phyloP scores from a whole-genome alignment of 805 yeast species.

The Ogataea sp. region DNA sequence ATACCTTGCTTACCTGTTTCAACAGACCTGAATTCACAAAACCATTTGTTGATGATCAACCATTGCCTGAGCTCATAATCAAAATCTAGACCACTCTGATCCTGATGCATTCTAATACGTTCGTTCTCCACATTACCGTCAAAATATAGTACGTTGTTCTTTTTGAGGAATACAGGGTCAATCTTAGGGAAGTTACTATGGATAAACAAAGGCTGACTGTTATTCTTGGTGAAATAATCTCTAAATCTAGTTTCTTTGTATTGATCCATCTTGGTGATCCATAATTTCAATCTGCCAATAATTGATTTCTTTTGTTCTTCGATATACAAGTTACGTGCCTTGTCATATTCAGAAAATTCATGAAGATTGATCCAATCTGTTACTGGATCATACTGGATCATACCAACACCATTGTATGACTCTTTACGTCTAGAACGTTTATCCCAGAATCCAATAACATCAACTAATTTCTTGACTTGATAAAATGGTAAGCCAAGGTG shows the following conservation, averaged over 20 bases:
- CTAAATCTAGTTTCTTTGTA: slow-evolving; percentile 10
- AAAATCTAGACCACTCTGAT: slow-evolving; percentile 25
- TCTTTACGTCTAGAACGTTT: slow-evolving; percentile 6
- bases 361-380: slow-evolving; percentile 25
- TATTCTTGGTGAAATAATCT: slow-evolving; percentile 15
- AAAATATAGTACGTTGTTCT: slow-evolving; percentile 25
- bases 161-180: slow-evolving; percentile 33
- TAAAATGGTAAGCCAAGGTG: slow-evolving; percentile 34
- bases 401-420: slow-evolving; percentile 42
- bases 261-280: slow-evolving; percentile 8
- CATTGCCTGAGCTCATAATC: slow-evolving; percentile 58
- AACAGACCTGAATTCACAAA: slow-evolving; percentile 15
- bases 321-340: slow-evolving; percentile 1
- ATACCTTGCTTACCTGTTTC: slow-evolving; percentile 6
- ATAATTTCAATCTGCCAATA: slow-evolving; percentile 5
- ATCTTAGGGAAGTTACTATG: slow-evolving; percentile 50
- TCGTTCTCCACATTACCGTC: slow-evolving; percentile 5
- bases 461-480: slow-evolving; percentile 42
- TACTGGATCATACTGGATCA: slow-evolving; percentile 49
- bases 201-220: slow-evolving; percentile 30
- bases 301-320: slow-evolving; percentile 4
- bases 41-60: slow-evolving; percentile 37
- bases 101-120: slow-evolving; percentile 21
- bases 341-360: slow-evolving; percentile 13
- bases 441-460: slow-evolving; percentile 40